These are phyloP conservation scores for Uronychia setigera DNA, from an alignment of 73 alveolate genomes.

Conservation along the genomic window DNA sequence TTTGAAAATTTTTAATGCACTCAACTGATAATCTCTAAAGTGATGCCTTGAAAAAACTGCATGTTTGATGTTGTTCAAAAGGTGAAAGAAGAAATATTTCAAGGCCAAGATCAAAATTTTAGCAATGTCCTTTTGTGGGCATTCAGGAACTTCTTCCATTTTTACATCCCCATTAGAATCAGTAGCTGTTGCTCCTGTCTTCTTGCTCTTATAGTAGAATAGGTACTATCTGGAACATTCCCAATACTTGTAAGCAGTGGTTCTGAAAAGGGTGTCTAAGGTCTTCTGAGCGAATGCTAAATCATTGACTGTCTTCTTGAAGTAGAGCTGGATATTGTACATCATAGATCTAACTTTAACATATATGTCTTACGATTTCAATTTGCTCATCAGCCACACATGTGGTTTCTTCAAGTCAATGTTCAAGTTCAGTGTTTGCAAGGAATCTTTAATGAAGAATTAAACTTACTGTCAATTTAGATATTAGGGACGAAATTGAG, in stretches of 20 bases:
- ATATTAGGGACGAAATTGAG: slow-evolving; percentile 48
- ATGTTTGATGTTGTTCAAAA: too few species aligned
- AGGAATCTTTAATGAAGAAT: slow-evolving; percentile 35
- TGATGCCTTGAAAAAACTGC: too few species aligned
- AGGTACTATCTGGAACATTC: slow-evolving; percentile 33
- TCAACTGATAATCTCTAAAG: too few species aligned
- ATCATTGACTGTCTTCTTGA: slow-evolving; percentile 41
- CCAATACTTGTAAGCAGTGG: slow-evolving; percentile 62
- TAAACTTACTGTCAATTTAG: slow-evolving; percentile 5
- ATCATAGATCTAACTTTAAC: slow-evolving; percentile 31
- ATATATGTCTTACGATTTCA: slow-evolving; percentile 17
- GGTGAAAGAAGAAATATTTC: too few species aligned
- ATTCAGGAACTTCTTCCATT: too few species aligned
- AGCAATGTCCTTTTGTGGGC: too few species aligned
- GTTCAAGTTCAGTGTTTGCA: slow-evolving; percentile 63
- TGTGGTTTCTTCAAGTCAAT: slow-evolving; percentile 49
- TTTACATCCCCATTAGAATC: too few species aligned
- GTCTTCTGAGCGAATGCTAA: slow-evolving; percentile 44
- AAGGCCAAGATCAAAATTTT: too few species aligned
- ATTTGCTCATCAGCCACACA: slow-evolving; percentile 68
- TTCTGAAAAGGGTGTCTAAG: slow-evolving; percentile 32
- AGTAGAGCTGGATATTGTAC: slow-evolving; percentile 60
- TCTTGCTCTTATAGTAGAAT: slow-evolving; percentile 8
- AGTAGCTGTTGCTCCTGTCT: too few species aligned
- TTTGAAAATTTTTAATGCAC: too few species aligned